Evolutionary conservation across 345 rosid species (phyloP), one percentile per base, ranked within the genome.

Genomic region (Stellera chamaejasme): DNA sequence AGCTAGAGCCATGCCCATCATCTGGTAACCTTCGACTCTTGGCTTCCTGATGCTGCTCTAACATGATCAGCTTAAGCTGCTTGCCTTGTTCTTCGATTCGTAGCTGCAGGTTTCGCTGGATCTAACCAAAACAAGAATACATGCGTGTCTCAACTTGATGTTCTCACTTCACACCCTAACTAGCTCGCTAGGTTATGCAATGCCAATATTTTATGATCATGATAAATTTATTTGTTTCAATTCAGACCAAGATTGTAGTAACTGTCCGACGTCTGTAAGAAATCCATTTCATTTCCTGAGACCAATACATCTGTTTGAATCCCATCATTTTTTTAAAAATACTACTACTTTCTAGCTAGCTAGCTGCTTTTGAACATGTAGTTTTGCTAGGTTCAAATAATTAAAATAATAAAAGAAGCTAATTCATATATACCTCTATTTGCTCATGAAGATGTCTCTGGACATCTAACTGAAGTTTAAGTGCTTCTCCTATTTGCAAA

Each of bases 21-120:
- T 8, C 39, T 32, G 7, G 26, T 19, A 53, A 52, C n/a, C 23
- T 10, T 51, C 10, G 16, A 36, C 13, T 16, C 39, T 53, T 69
- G 6, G 27, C 36, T 12, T 45, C 45, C 36, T 69, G 45, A 8
- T 44, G 66, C 14, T 47, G 66, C 50, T 52, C 63, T 43, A 65
- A 10, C 64, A 61, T n/a, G n/a, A n/a, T 52, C 52, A 13, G n/a
- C 51, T 50, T 15, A 25, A 70, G 50, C 36, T 61, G 66, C 56
- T 42, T 65, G 47, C 60, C 67, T 47, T 61, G 65, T 57, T 61
- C 67, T 36, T 61, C 67, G 2, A 65, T 57, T 51, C 45, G 12
- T 44, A 28, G 16, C 49, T 50, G 69, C 10, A 70, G 41, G 15
- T 52, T 54, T 61, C 25, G 50, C 32, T 70, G 70, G 45, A 70